Conservation (phyloP, 2,329 filamentous ascomycete genomes). For the Colletotrichum lupini region DNA sequence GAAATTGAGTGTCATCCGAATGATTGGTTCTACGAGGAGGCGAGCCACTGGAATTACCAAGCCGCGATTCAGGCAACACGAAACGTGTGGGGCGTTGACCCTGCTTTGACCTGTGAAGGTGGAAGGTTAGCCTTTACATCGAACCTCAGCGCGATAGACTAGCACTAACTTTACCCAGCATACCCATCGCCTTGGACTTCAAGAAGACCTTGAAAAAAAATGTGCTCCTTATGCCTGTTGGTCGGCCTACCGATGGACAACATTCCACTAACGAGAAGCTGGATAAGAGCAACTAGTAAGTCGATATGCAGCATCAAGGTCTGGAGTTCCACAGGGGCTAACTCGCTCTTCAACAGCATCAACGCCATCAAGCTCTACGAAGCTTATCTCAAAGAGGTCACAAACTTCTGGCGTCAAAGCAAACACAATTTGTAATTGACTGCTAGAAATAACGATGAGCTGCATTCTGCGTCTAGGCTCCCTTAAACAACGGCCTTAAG, state of each 20-base stretch:
- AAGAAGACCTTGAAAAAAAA: conserved; percentile 99
- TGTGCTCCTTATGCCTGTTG: conserved; percentile 94
- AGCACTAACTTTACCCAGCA: conserved; percentile 62
- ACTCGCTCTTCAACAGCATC: conserved; percentile 57
- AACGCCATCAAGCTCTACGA: conserved; percentile 96
- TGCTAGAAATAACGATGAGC: no score
- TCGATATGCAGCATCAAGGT: rapidly evolving
- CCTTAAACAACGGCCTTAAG: not conserved
- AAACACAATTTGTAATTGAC: not conserved
- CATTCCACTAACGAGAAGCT: conserved; percentile 99
- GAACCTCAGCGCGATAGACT: no score
- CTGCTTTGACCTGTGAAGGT: conserved; percentile 95
- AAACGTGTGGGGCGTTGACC: conserved; percentile 91
- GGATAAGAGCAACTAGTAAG: conserved; percentile 88
- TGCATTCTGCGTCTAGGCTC: not conserved
- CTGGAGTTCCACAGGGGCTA: not conserved
- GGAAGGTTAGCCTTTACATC: conserved; percentile 71
- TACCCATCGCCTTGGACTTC: conserved; percentile 96
- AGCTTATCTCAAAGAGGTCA: conserved; percentile 78
- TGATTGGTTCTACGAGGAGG: conserved; percentile 98
- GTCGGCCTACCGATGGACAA: conserved; percentile 93
- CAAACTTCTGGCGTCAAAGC: not conserved
- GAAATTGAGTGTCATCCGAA: conserved; percentile 88
- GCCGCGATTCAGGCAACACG: conserved; percentile 94
- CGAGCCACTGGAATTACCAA: conserved; percentile 98